A percentile compares a stretch with the other conserved stretches of the same genome.
Conservation (phyloP, 108 stramenopile genomes). For the Epipyxis sp. region DNA sequence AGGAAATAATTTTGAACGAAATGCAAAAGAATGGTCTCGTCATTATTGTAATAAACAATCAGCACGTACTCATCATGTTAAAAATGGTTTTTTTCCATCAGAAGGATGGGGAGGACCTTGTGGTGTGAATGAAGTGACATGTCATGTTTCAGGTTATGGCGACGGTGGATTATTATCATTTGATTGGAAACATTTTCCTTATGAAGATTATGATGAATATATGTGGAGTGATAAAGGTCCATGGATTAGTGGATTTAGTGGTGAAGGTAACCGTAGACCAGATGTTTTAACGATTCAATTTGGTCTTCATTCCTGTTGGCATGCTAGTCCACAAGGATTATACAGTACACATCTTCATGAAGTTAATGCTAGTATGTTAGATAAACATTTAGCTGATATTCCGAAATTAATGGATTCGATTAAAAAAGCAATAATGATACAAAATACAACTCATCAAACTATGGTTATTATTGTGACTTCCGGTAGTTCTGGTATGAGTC, state of each 20-base stretch:
- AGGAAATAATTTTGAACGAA: constrained; percentile 26
- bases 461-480: constrained; percentile 17
- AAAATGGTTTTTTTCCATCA: background rate
- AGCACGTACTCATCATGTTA: background rate
- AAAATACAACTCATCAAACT: background rate
- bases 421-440: background rate
- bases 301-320: constrained; percentile 21
- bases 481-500: background rate
- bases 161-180: background rate
- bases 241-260: constrained; percentile 14
- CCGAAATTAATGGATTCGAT: background rate
- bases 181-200: constrained; percentile 24
- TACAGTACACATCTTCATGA: background rate
- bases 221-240: constrained; percentile 5
- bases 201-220: constrained; percentile 27
- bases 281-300: constrained; percentile 18
- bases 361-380: background rate
- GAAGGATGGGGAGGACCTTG: constrained; percentile 25
- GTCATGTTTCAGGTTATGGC: constrained; percentile 16
- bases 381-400: background rate
- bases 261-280: constrained; percentile 14
- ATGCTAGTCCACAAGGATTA: constrained; percentile 18
- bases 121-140: constrained; percentile 18
- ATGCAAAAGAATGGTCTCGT: constrained; percentile 9
- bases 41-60: background rate